Conservation (phyloP, 1,284 basidiomycete species). For the Cystobasidium slooffiae region DNA sequence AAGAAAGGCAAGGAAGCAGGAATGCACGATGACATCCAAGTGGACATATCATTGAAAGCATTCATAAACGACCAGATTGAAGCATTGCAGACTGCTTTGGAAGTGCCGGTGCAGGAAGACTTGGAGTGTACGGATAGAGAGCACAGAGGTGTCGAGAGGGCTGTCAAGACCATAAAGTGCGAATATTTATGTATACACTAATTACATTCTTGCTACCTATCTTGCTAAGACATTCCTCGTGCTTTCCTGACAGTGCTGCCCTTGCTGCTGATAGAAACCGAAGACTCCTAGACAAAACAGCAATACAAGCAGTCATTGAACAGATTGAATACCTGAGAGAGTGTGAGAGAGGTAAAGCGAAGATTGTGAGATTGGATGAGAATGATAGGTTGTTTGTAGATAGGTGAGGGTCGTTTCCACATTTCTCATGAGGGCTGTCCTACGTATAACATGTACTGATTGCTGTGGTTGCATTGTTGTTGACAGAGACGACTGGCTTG, state of each 20-base stretch:
- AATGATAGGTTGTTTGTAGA: slow-evolving; percentile 19
- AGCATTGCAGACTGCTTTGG: slow-evolving; percentile 7
- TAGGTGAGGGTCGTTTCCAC: slow-evolving; percentile 12
- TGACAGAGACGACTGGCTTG: slow-evolving; percentile 40
- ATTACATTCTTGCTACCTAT: too few species aligned
- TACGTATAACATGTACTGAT: neutral
- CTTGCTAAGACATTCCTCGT: too few species aligned
- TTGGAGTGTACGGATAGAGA: neutral
- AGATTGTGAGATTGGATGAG: slow-evolving; percentile 11
- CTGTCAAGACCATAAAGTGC: slow-evolving; percentile 28
- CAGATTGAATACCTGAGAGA: slow-evolving; percentile 29
- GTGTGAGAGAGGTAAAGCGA: slow-evolving; percentile 18
- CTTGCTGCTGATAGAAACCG: slow-evolving; percentile 14
- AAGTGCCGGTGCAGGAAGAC: slow-evolving; percentile 1
- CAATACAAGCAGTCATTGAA: slow-evolving; percentile 30
- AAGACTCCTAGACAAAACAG: neutral
- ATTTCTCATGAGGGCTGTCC: neutral
- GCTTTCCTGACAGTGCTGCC: slow-evolving; percentile 14
- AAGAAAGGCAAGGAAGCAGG: neutral
- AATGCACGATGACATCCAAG: neutral
- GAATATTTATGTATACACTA: neutral
- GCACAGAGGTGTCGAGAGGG: slow-evolving; percentile 18
- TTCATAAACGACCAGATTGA: slow-evolving; percentile 38
- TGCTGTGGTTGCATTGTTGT: too few species aligned
- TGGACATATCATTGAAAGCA: slow-evolving; percentile 1